Conservation (phyloP, 345 rosid genomes). For the Ricinus communis region DNA sequence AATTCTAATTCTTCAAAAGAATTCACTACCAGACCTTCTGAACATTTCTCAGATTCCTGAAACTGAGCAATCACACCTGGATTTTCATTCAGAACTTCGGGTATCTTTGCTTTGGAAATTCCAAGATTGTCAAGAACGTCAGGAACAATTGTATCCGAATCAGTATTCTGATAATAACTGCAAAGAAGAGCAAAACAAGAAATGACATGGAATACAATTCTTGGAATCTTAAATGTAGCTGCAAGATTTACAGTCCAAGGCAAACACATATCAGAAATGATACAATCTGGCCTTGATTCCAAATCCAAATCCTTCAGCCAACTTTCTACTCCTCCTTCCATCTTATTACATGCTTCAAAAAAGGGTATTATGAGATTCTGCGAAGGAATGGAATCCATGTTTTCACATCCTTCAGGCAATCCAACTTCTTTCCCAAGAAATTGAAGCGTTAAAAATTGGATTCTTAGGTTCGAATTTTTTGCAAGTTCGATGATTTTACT, state of each 20-base stretch:
- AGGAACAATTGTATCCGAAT: constrained; percentile 35
- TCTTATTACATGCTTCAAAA: too few relatives aligned
- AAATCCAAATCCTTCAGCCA: neutral
- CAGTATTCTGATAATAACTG: constrained; percentile 21
- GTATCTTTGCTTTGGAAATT: constrained; percentile 29
- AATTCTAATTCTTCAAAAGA: constrained; percentile 45
- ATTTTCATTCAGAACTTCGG: neutral
- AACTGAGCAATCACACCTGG: neutral
- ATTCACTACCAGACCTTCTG: constrained; percentile 40
- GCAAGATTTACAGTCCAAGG: constrained; percentile 40
- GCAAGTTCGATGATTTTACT: too few relatives aligned
- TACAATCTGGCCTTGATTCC: constrained; percentile 37
- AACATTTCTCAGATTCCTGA: constrained; percentile 12
- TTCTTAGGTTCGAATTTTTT: neutral
- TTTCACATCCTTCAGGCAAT: constrained; percentile 18
- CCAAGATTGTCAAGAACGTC: constrained; percentile 32
- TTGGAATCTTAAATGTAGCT: constrained; percentile 28
- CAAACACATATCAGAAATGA: constrained; percentile 33
- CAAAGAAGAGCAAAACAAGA: constrained; percentile 36
- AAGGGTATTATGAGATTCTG: constrained; percentile 3
- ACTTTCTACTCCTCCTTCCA: constrained; percentile 6
- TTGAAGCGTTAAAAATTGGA: constrained; percentile 2
- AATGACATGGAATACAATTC: constrained; percentile 40
- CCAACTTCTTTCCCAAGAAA: constrained; percentile 14
- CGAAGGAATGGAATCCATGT: constrained; percentile 6